Conservation (phyloP, 2,329 filamentous ascomycete species). For the Aulographum hederae region DNA sequence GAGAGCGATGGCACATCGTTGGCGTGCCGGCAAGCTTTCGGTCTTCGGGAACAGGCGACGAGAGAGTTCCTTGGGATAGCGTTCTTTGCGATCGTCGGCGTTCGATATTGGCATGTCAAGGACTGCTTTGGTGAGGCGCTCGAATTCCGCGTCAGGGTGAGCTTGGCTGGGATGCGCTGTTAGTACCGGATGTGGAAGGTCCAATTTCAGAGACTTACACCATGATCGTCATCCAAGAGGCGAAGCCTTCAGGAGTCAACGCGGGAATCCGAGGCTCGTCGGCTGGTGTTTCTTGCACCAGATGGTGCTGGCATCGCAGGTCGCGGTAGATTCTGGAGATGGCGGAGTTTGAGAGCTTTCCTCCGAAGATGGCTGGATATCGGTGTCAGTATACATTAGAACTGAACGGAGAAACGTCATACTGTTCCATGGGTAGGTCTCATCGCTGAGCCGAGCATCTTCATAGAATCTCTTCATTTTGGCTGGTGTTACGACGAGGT, state of each 20-base stretch:
- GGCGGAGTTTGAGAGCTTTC: conserved; percentile 19
- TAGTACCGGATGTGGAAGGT: too few relatives aligned
- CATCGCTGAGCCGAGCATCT: conserved; percentile 42
- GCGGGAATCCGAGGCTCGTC: conserved; percentile 22
- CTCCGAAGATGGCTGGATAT: conserved; percentile 19
- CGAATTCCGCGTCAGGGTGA: conserved; percentile 57
- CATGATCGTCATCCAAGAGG: conserved; percentile 49
- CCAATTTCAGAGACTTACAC: too few relatives aligned
- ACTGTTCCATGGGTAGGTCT: conserved; percentile 53
- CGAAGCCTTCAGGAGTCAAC: conserved; percentile 27
- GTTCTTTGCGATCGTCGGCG: conserved; percentile 44
- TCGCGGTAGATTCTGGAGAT: conserved; percentile 28
- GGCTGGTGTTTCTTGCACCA: conserved; percentile 24
- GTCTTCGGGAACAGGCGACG: conserved; percentile 49
- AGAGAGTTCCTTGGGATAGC: conserved; percentile 63
- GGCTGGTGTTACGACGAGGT: conserved; percentile 53
- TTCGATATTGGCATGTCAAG: conserved; percentile 53
- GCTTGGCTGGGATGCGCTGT: too few relatives aligned
- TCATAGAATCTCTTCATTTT: conserved; percentile 63
- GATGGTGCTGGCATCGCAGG: conserved; percentile 28
- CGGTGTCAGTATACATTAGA: neutral
- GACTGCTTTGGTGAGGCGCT: conserved; percentile 50
- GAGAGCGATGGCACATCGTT: conserved; percentile 42
- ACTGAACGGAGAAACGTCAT: conserved; percentile 12
- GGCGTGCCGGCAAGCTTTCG: conserved; percentile 37